phyloP scores from a whole-genome alignment of 805 yeast genomes.

The Candida sithepensis region DNA sequence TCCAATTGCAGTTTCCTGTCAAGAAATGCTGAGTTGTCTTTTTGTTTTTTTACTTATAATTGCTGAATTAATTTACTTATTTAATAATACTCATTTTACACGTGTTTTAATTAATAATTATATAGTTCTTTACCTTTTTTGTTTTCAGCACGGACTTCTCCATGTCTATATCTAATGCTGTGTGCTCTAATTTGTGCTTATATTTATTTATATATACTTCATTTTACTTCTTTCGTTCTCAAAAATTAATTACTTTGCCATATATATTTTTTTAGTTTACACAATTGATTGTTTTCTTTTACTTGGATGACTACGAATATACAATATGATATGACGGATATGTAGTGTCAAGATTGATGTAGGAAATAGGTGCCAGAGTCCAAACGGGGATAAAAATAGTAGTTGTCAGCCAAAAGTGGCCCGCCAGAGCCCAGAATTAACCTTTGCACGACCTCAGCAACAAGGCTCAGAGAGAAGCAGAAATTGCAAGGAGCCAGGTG shows the following conservation, averaged over 20 bases:
- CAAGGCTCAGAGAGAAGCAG: not conserved
- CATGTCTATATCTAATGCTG: no score
- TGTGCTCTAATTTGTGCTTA: no score
- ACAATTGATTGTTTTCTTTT: not conserved
- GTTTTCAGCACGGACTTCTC: not conserved
- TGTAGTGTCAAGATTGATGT: not conserved
- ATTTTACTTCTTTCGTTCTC: no score
- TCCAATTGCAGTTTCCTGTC: constrained; percentile 24
- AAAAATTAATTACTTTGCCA: no score
- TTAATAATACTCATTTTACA: not conserved
- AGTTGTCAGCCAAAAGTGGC: not conserved
- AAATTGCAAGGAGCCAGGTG: not conserved
- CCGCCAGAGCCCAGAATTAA: not conserved
- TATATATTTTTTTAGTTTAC: not conserved
- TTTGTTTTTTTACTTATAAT: not conserved
- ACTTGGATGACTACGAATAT: no score
- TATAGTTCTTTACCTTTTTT: not conserved
- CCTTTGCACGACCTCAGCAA: not conserved
- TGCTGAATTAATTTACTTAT: no score
- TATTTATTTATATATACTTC: no score
- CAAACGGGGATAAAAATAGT: no score
- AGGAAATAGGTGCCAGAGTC: not conserved
- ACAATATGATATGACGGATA: no score
- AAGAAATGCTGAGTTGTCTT: not conserved
- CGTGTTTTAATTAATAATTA: not conserved